Evolutionary conservation across 78 protist genomes (phyloP).

Genomic region (Chrysochromulina tobinii): DNA sequence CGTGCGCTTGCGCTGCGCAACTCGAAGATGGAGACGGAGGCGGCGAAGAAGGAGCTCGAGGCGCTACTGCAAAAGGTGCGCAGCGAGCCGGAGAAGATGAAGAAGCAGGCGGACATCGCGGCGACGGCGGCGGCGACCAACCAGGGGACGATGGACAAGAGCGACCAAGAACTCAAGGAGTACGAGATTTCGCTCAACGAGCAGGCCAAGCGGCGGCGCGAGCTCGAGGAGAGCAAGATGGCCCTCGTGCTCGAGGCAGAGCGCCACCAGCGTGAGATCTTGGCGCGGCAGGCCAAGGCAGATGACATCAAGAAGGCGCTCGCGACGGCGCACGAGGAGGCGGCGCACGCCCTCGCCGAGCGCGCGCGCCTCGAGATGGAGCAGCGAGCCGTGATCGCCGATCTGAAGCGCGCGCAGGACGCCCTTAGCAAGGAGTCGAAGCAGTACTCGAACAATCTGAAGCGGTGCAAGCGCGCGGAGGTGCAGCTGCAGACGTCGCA

Average conservation of each 20-base stretch:
- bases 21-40: background rate
- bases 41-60: background rate
- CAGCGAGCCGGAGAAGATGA: conserved; percentile 14
- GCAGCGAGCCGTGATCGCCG: background rate
- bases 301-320: background rate
- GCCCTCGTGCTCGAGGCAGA: background rate
- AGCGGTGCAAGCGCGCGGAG: background rate
- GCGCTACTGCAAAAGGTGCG: background rate
- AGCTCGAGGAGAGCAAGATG: conserved; percentile 14
- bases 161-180: background rate
- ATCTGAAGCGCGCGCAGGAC: conserved; percentile 3
- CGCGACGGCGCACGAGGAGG: background rate
- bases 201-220: background rate
- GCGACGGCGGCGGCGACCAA: background rate
- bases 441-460: background rate
- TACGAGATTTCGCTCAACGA: background rate
- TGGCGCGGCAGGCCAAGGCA: too few relatives aligned
- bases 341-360: background rate
- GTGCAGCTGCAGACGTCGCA: background rate
- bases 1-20: background rate
- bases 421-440: background rate
- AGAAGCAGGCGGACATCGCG: conserved; percentile 23
- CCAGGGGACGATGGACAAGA: too few relatives aligned
- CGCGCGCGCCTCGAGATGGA: conserved; percentile 23
- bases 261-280: background rate